These are phyloP conservation scores for Penicillium macrosclerotiorum DNA, from an alignment of 495 filamentous ascomycete species.

Conservation along the genomic window DNA sequence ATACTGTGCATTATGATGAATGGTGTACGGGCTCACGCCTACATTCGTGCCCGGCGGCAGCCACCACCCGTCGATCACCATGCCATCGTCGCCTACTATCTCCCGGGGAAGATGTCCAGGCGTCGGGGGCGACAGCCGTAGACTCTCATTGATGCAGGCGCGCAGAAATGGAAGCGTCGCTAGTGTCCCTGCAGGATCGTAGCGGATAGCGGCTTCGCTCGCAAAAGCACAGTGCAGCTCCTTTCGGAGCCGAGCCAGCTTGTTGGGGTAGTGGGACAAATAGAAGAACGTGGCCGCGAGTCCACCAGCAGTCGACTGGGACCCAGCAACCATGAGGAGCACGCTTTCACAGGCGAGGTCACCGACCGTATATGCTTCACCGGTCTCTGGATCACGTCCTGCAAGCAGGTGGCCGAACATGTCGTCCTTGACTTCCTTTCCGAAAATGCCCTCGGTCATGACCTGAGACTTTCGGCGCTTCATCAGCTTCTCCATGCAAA, in stretches of 20 bases:
- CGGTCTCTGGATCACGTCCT: constrained; percentile 58
- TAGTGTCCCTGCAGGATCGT: constrained; percentile 37
- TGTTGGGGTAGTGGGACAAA: constrained; percentile 38
- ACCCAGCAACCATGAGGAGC: constrained; percentile 36
- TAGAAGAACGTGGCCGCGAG: constrained; percentile 50
- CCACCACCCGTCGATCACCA: constrained; percentile 38
- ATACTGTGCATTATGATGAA: constrained; percentile 44
- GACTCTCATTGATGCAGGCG: constrained; percentile 55
- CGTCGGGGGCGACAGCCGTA: constrained; percentile 55
- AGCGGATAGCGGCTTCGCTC: constrained; percentile 30
- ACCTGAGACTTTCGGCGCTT: too few species aligned
- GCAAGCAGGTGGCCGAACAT: constrained; percentile 63
- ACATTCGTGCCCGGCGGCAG: constrained; percentile 39
- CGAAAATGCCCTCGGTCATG: too few species aligned
- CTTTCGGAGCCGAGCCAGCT: constrained; percentile 25
- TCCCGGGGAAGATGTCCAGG: constrained; percentile 43
- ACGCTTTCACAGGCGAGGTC: constrained; percentile 60
- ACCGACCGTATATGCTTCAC: constrained; percentile 50
- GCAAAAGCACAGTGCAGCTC: constrained; percentile 44
- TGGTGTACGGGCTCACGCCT: constrained; percentile 39
- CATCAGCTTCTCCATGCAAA: constrained; percentile 47
- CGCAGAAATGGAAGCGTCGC: constrained; percentile 49
- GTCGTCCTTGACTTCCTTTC: constrained; percentile 42
- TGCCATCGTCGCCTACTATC: constrained; percentile 38
- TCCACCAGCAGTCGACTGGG: constrained; percentile 16